Conservation (phyloP, 1,284 basidiomycete species). For the Sanghuangporus sanghuang region DNA sequence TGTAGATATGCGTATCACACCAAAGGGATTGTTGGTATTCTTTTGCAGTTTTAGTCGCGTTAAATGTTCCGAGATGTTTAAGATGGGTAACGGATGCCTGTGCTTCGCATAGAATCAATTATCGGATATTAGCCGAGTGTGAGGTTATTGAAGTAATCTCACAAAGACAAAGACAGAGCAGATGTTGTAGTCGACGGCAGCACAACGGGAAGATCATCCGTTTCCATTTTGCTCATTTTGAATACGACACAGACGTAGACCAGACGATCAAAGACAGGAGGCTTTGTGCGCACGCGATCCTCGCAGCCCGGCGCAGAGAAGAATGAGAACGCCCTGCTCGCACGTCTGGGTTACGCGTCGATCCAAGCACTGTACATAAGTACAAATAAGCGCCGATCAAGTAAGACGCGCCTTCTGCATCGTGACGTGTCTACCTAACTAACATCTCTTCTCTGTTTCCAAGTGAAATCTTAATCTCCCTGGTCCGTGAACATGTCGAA, state of each 20-base stretch:
- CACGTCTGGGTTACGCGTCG: not conserved
- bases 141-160: slow-evolving; percentile 25
- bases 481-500: slow-evolving; percentile 9
- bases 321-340: not conserved
- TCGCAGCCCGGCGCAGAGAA: not conserved
- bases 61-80: slow-evolving; percentile 95
- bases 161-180: slow-evolving; percentile 69
- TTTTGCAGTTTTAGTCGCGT: slow-evolving; percentile 80
- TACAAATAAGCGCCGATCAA: not conserved
- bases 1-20: slow-evolving; percentile 33
- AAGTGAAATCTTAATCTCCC: not conserved
- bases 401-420: not conserved
- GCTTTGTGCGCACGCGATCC: not conserved
- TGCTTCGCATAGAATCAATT: not conserved
- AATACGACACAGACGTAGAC: no score
- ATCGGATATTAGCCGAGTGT: not conserved
- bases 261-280: no score
- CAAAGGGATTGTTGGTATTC: slow-evolving; percentile 55
- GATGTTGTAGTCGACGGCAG: slow-evolving; percentile 63
- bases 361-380: not conserved
- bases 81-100: slow-evolving; percentile 93
- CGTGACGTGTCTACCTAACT: not conserved
- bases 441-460: not conserved
- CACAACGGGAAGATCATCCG: slow-evolving; percentile 68
- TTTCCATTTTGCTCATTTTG: slow-evolving; percentile 69